These are phyloP conservation scores for Magnaporthiopsis rhizophila DNA, from an alignment of 2,329 filamentous ascomycete species.

Conservation along the genomic window DNA sequence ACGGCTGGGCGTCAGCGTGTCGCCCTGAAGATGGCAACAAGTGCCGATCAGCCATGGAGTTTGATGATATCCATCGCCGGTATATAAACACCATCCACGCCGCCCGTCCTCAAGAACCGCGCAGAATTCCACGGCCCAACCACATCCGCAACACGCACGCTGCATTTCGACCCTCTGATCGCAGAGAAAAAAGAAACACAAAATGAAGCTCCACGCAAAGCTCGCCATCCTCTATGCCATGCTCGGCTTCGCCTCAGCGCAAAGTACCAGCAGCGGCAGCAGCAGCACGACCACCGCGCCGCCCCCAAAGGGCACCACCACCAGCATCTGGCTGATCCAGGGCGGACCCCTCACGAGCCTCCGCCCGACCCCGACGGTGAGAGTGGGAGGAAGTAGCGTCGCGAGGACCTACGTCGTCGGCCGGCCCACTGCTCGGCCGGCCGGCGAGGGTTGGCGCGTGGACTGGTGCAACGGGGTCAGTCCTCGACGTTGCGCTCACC, in stretches of 20 bases:
- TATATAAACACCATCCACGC: no score
- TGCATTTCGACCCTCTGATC: no score
- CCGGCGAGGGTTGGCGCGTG: background rate
- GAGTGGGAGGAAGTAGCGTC: background rate
- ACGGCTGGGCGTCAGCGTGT: no score
- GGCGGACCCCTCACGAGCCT: background rate
- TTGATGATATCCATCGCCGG: no score
- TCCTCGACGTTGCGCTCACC: no score
- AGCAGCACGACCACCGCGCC: no score
- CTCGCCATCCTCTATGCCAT: background rate
- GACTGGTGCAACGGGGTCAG: background rate
- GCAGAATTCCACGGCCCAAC: background rate
- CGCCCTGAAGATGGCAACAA: no score
- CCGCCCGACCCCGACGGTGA: background rate
- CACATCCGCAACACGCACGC: background rate
- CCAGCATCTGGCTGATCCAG: background rate
- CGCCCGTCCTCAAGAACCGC: no score
- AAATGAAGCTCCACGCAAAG: background rate
- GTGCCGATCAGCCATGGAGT: no score
- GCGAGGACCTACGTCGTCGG: background rate
- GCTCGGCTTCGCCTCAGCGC: background rate
- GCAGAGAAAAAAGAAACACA: background rate
- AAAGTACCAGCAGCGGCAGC: background rate
- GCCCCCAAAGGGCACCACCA: no score
- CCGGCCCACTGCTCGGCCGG: background rate